Percentiles rank a stretch among this genome's conserved stretches.
Evolutionary conservation across 2,329 filamentous ascomycete genomes (phyloP).

Genomic region (Trichoderma atrobrunneum): DNA sequence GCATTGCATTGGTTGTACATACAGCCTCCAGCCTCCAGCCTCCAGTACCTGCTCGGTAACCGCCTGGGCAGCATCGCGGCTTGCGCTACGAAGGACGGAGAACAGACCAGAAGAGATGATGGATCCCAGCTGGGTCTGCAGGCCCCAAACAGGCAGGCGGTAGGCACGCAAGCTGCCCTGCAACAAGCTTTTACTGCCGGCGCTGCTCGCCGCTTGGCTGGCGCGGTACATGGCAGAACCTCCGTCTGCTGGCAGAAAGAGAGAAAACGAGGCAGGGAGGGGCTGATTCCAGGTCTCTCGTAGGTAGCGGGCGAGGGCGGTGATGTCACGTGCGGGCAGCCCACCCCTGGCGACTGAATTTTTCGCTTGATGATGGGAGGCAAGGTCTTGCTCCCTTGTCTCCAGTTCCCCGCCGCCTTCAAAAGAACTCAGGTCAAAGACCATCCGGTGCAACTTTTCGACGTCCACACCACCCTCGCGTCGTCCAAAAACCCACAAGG

Average conservation of each 20-base stretch:
- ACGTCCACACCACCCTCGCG: slow-evolving; percentile 34
- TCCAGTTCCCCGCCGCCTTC: slow-evolving; percentile 43
- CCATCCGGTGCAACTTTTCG: slow-evolving; percentile 34
- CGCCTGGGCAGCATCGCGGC: background rate
- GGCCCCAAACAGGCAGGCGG: slow-evolving; percentile 1
- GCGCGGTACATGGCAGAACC: background rate
- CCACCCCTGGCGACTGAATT: slow-evolving; percentile 39
- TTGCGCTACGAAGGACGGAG: slow-evolving; percentile 14
- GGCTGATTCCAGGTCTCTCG: background rate
- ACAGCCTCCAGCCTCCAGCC: background rate
- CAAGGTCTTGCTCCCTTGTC: slow-evolving; percentile 28
- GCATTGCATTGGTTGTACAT: background rate
- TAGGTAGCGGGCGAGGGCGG: slow-evolving; percentile 17
- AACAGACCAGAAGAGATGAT: slow-evolving; percentile 5
- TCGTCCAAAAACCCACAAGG: slow-evolving; percentile 25
- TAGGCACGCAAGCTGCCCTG: background rate
- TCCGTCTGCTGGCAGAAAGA: background rate
- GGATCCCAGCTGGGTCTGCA: background rate
- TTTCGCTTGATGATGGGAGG: slow-evolving; percentile 36
- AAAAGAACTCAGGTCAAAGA: slow-evolving; percentile 40
- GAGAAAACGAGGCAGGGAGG: background rate
- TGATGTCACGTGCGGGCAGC: slow-evolving; percentile 38
- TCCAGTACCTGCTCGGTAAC: background rate
- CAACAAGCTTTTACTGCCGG: background rate
- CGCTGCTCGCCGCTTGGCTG: background rate